Percentiles rank a stretch among this genome's conserved stretches.
Evolutionary conservation across 345 rosid species (phyloP).

Genomic region (Moricandia arvensis): DNA sequence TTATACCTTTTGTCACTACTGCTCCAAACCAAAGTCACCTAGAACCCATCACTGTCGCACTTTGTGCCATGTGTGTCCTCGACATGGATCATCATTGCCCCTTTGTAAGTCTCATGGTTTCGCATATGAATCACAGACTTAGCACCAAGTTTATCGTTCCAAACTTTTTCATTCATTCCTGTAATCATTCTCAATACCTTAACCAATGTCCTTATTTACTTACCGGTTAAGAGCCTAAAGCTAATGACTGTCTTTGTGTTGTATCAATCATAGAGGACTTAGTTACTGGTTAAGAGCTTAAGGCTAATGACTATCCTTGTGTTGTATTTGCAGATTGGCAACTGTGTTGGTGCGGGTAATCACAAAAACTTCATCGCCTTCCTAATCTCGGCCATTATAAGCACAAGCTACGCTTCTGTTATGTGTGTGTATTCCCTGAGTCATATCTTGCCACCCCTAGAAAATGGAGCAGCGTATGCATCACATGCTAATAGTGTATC

Average conservation of each 20-base stretch:
- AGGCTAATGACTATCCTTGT: slow-evolving; percentile 2
- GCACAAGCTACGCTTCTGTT: slow-evolving; percentile 46
- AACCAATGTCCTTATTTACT: not conserved
- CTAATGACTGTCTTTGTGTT: slow-evolving; percentile 2
- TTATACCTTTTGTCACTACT: slow-evolving; percentile 72
- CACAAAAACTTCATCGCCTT: slow-evolving; percentile 61
- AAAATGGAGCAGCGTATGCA: slow-evolving; percentile 24
- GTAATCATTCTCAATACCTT: not conserved
- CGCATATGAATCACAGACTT: not conserved
- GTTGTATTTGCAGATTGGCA: slow-evolving; percentile 72
- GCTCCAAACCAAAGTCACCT: slow-evolving; percentile 84
- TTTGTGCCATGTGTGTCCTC: slow-evolving; percentile 73
- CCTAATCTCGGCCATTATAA: slow-evolving; percentile 64
- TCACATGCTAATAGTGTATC: slow-evolving; percentile 24
- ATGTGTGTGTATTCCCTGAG: slow-evolving; percentile 49
- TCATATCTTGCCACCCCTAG: slow-evolving; percentile 55
- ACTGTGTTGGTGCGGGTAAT: slow-evolving; percentile 90
- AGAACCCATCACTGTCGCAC: slow-evolving; percentile 91
- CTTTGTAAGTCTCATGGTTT: slow-evolving; percentile 59
- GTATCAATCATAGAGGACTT: not conserved
- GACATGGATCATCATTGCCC: slow-evolving; percentile 99
- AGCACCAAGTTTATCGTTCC: not conserved
- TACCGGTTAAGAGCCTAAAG: not conserved
- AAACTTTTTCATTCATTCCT: not conserved
- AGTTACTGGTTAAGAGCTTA: not conserved